These are phyloP conservation scores for Globisporangium nunn DNA, from an alignment of 352 stramenopile genomes.

Conservation along the genomic window DNA sequence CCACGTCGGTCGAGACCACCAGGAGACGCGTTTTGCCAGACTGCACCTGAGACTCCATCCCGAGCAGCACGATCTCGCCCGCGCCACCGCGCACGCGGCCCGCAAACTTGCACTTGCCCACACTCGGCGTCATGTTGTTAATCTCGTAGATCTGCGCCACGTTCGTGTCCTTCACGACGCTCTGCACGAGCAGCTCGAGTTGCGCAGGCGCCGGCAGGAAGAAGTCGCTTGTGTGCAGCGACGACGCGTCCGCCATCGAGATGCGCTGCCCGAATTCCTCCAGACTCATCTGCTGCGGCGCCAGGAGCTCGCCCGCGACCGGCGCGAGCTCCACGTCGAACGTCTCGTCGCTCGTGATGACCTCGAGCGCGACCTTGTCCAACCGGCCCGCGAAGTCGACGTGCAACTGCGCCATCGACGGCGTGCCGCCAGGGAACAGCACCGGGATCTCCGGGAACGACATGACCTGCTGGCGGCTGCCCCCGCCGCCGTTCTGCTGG, in stretches of 20 bases:
- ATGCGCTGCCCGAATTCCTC: conserved; percentile 70
- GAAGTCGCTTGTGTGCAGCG: conserved; percentile 57
- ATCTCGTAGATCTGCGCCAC: conserved; percentile 73
- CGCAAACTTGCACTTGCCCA: conserved; percentile 68
- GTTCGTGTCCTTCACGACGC: conserved; percentile 48
- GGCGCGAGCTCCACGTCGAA: conserved; percentile 57
- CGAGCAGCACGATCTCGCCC: conserved; percentile 48
- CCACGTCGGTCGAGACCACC: conserved; percentile 43
- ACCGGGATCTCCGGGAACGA: conserved; percentile 80
- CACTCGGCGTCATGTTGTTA: conserved; percentile 50
- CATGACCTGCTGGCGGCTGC: conserved; percentile 35
- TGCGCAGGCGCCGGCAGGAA: conserved; percentile 37
- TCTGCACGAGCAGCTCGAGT: conserved; percentile 42
- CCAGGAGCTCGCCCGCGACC: conserved; percentile 55
- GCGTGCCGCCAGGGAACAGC: conserved; percentile 67
- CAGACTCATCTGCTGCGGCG: conserved; percentile 62
- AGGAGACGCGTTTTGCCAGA: conserved; percentile 56
- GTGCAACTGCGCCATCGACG: conserved; percentile 74
- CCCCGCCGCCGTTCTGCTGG: background rate
- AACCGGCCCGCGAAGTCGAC: conserved; percentile 75
- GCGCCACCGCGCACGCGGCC: conserved; percentile 41
- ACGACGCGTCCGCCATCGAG: conserved; percentile 43
- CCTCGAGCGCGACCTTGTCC: conserved; percentile 57
- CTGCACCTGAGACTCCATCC: conserved; percentile 54
- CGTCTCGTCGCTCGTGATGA: conserved; percentile 42